Conservation (phyloP, 2,329 filamentous ascomycete genomes). For the Xylariaceae sp. region DNA sequence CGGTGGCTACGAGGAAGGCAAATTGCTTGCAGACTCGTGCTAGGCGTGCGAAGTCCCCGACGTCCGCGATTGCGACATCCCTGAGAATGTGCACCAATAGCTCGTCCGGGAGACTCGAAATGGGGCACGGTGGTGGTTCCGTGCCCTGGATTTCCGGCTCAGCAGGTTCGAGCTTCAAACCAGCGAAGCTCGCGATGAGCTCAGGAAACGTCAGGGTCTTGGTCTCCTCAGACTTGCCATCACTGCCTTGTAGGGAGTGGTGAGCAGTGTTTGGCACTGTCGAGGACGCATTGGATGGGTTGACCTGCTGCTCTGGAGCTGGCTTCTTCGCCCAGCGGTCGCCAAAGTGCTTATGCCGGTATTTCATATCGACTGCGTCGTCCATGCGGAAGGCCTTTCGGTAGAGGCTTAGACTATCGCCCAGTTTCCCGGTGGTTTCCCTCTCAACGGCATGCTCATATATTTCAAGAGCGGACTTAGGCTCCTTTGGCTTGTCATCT, state of each 20-base stretch:
- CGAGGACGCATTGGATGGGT: conserved; percentile 43
- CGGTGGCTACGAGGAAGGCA: conserved; percentile 78
- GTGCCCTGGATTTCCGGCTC: conserved; percentile 70
- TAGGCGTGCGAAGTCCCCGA: conserved; percentile 72
- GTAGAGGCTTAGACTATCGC: conserved; percentile 85
- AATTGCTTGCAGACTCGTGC: conserved; percentile 82
- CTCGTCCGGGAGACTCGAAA: conserved; percentile 77
- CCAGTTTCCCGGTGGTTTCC: conserved; percentile 79
- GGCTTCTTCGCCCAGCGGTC: conserved; percentile 50
- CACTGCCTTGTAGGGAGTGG: conserved; percentile 50
- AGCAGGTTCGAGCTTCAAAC: conserved; percentile 64
- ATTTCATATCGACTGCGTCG: conserved; percentile 75
- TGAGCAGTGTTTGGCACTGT: conserved; percentile 55
- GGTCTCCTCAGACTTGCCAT: neutral
- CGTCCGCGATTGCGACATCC: conserved; percentile 69
- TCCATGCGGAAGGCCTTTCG: conserved; percentile 92
- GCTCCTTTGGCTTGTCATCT: conserved; percentile 20
- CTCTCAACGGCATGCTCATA: conserved; percentile 90
- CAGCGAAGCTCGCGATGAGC: conserved; percentile 73
- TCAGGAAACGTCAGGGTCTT: conserved; percentile 58
- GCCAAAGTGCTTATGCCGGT: conserved; percentile 90
- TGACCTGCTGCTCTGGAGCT: conserved; percentile 17
- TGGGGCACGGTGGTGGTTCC: conserved; percentile 73
- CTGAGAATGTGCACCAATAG: conserved; percentile 76
- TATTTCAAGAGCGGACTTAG: conserved; percentile 73